A percentile compares a stretch with the other conserved stretches of the same genome.
Conservation (phyloP, 2,329 filamentous ascomycete genomes). For the Colletotrichum sp. region DNA sequence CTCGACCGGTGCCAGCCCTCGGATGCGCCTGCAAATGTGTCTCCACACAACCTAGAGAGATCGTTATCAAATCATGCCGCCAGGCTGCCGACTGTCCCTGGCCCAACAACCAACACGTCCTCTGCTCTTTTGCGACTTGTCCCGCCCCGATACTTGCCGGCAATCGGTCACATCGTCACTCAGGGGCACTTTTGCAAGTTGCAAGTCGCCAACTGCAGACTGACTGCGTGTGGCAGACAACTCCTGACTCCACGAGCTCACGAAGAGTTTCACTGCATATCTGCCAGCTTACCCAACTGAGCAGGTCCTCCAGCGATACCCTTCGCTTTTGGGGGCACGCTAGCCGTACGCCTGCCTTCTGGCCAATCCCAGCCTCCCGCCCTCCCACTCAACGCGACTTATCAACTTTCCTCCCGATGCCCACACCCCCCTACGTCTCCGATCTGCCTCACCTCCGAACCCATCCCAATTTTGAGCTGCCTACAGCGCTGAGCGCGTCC, state of each 20-base stretch:
- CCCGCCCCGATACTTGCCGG: background rate
- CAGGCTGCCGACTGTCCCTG: background rate
- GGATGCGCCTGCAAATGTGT: background rate
- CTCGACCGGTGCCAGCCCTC: background rate
- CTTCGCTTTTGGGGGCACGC: background rate
- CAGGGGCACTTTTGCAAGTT: background rate
- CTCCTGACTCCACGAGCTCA: background rate
- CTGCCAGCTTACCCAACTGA: slow-evolving; percentile 14
- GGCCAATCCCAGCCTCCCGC: slow-evolving; percentile 3
- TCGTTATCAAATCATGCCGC: background rate
- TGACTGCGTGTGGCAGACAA: background rate
- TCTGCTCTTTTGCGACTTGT: background rate
- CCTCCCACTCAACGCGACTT: background rate
- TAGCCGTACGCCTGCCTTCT: background rate
- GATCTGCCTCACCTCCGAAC: background rate
- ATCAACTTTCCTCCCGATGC: background rate
- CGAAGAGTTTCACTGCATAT: slow-evolving; percentile 16
- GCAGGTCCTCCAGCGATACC: slow-evolving; percentile 1
- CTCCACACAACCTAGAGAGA: slow-evolving; percentile 4
- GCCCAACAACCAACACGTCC: background rate
- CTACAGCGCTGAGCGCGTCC: background rate
- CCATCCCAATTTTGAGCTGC: background rate
- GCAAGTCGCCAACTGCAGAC: background rate
- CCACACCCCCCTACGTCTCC: slow-evolving; percentile 7
- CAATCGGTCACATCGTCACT: background rate